phyloP scores from a whole-genome alignment of 2,329 filamentous ascomycete species.

The Clarireedia homoeocarpa region DNA sequence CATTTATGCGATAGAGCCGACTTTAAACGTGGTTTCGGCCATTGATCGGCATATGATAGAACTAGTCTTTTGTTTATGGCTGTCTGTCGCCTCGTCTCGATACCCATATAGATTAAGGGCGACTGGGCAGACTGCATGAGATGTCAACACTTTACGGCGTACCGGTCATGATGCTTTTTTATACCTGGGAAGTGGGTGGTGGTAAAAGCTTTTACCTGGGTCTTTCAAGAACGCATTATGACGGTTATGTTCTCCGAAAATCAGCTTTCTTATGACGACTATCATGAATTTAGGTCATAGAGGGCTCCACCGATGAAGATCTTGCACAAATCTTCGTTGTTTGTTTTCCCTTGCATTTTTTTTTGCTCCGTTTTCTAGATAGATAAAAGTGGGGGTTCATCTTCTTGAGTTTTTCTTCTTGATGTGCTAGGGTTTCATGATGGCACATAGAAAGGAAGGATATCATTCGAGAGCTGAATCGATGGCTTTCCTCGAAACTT shows the following conservation, averaged over 20 bases:
- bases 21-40: slow-evolving; percentile 23
- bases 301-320: slow-evolving; percentile 24
- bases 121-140: slow-evolving; percentile 28
- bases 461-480: slow-evolving; percentile 12
- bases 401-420: slow-evolving; percentile 17
- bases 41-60: slow-evolving; percentile 32
- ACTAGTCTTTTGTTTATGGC: slow-evolving; percentile 31
- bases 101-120: slow-evolving; percentile 30
- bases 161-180: slow-evolving; percentile 28
- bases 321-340: slow-evolving; percentile 18
- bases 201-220: slow-evolving; percentile 8
- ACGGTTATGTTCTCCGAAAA: slow-evolving; percentile 28
- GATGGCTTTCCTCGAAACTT: slow-evolving; percentile 12
- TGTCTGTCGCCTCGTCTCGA: slow-evolving; percentile 23
- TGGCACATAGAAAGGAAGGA: slow-evolving; percentile 11
- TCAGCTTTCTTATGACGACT: slow-evolving; percentile 12
- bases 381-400: slow-evolving; percentile 26
- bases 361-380: slow-evolving; percentile 11
- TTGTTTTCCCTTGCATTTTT: slow-evolving; percentile 16
- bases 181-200: slow-evolving; percentile 17
- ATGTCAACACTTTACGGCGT: slow-evolving; percentile 24
- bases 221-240: slow-evolving; percentile 28
- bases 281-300: background rate
- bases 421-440: slow-evolving; percentile 1
- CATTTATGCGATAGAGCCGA: slow-evolving; percentile 21